These are phyloP conservation scores for Eutrema japonicum DNA, from an alignment of 345 rosid genomes.

Conservation along the genomic window DNA sequence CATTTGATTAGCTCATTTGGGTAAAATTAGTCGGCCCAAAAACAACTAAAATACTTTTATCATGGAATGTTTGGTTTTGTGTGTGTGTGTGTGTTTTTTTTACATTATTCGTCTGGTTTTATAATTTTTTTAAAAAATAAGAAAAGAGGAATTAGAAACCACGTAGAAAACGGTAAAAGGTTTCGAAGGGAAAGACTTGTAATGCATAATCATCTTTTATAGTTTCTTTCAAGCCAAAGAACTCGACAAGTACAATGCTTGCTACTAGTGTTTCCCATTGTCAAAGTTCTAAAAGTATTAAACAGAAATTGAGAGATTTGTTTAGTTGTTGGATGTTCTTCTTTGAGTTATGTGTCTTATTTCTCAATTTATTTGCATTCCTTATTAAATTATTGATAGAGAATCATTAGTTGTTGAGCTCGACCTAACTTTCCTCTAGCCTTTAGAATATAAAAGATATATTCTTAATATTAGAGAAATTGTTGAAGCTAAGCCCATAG, in stretches of 20 bases:
- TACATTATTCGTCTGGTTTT: neutral
- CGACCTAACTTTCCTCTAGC: constrained; percentile 31
- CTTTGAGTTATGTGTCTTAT: constrained; percentile 8
- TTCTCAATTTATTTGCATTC: constrained; percentile 4
- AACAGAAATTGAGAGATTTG: constrained; percentile 5
- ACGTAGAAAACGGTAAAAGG: too few species aligned
- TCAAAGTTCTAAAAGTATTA: neutral
- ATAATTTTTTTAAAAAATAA: neutral
- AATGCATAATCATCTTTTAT: too few species aligned
- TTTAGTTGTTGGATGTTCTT: constrained; percentile 19
- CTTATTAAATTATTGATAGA: constrained; percentile 30
- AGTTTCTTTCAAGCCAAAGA: neutral
- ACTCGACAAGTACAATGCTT: constrained; percentile 34
- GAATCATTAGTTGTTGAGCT: constrained; percentile 45
- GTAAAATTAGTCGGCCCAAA: too few species aligned
- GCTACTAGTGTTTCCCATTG: constrained; percentile 17
- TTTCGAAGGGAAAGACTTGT: too few species aligned
- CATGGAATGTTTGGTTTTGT: too few species aligned
- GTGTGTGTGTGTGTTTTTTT: too few species aligned
- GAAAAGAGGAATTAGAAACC: too few species aligned
- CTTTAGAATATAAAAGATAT: constrained; percentile 31
- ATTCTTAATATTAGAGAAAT: constrained; percentile 29
- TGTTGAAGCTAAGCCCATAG: constrained; percentile 33
- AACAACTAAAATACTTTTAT: too few species aligned
- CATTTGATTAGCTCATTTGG: too few species aligned